Evolutionary conservation across 768 basidiomycete species (phyloP).

Genomic region (Leccinum rimulosum): DNA sequence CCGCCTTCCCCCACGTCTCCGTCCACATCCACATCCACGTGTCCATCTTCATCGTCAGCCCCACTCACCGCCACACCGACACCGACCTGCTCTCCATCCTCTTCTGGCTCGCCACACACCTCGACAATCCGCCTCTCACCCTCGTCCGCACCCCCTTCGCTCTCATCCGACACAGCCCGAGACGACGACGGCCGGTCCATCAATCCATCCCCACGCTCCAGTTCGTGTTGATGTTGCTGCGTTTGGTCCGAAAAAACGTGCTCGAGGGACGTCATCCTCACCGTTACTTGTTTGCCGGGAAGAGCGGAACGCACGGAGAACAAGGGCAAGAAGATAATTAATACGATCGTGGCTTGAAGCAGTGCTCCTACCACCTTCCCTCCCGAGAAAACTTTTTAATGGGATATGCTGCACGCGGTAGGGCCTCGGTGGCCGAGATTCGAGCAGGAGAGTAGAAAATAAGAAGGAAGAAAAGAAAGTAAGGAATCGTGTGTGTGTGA

Average conservation of each 20-base stretch:
- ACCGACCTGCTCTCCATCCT: conserved; percentile 2
- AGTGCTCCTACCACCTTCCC: background rate
- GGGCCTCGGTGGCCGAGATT: background rate
- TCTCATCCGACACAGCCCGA: background rate
- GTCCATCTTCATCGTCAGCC: conserved; percentile 7
- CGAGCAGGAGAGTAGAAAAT: background rate
- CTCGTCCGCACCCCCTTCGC: background rate
- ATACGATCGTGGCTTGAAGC: background rate
- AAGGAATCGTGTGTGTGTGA: background rate
- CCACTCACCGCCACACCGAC: conserved; percentile 17
- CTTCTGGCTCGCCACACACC: background rate
- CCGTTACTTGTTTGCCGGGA: background rate
- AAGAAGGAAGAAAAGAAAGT: background rate
- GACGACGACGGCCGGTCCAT: background rate
- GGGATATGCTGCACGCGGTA: background rate
- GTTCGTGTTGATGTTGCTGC: background rate
- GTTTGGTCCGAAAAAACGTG: conserved; percentile 18
- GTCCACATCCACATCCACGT: too few relatives aligned
- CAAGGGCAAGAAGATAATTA: background rate
- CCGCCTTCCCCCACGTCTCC: background rate
- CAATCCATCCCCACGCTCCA: background rate
- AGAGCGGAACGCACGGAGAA: conserved; percentile 15
- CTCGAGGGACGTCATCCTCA: conserved; percentile 28
- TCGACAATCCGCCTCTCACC: background rate
- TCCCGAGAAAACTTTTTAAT: background rate